Base-by-base conservation (phyloP, 352 stramenopile species). In the Phytophthora brassicae region DNA sequence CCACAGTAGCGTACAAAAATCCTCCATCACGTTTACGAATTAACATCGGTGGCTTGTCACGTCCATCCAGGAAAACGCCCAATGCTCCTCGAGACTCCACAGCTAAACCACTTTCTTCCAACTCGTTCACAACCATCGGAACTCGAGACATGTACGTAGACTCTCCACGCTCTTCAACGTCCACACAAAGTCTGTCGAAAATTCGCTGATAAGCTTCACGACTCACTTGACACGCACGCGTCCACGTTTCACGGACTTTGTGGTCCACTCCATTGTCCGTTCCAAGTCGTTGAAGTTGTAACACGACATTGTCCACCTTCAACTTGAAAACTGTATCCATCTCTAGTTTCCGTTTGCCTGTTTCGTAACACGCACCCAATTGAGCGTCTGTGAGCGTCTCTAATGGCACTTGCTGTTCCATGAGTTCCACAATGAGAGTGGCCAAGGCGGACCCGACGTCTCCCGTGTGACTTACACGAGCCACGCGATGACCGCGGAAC, bases 11-110 rank as follows among this genome's bases (percentile, higher is more conserved):
- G 56, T 94, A 94, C 45, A 94, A 33, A 56, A 83, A 94, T 0
- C 83, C 84, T 13, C 86, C 84, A 54, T 95, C 86, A 28, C 85
- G 64, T 64, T 93, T 95, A 36, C 83, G 81, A 31, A 95, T 75
- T n/a, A 95, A 58, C 81, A 95, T 92, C 0, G 86, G 84, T 13
- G 84, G 74, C 24, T 91, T 91, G 46, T 90, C 72, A 0, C 59
- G 71, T 0, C 83, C 83, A 31, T 92, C 79, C 8, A 92, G 66
- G 49, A 94, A 94, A 24, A 92, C 75, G 1, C 83, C 88, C 5
- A 92, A 54, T 19, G 86, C 86, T 14, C 83, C 86, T 24, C 77
- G 80, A 1, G 83, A 91, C 36, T 74, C 54, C 2, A 86, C 72
- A 0, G 79, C 79, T 6, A 92, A 44, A 0, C 84, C 81, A 16